phyloP scores from a whole-genome alignment of 2,329 filamentous ascomycete species.

The Pseudogymnoascus pannorum region DNA sequence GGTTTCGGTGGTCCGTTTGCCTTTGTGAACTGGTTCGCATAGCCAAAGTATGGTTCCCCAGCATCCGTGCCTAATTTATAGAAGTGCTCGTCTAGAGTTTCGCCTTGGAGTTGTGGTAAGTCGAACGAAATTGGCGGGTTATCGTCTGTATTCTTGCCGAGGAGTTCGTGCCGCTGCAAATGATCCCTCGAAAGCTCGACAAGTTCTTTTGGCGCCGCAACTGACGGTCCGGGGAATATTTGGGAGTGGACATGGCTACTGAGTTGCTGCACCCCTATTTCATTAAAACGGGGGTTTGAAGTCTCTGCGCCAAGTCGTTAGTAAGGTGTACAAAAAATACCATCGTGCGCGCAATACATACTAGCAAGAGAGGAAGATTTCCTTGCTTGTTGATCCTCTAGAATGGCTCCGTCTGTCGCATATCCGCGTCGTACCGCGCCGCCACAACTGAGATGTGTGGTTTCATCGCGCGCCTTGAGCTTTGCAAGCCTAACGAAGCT shows the following conservation, averaged over 20 bases:
- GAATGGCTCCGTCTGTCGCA: conserved; percentile 18
- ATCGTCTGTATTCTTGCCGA: conserved; percentile 83
- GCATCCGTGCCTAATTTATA: conserved; percentile 78
- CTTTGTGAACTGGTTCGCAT: conserved; percentile 67
- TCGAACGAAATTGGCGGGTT: conserved; percentile 74
- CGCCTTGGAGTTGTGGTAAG: conserved; percentile 69
- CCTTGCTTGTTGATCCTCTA: not conserved
- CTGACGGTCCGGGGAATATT: conserved; percentile 58
- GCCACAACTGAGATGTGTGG: conserved; percentile 23
- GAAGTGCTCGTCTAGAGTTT: conserved; percentile 89
- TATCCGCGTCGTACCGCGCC: conserved; percentile 39
- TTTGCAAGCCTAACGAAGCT: conserved; percentile 46
- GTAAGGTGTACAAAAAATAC: not conserved
- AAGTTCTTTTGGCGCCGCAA: conserved; percentile 60
- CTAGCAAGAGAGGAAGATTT: conserved; percentile 14
- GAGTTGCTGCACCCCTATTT: conserved; percentile 90
- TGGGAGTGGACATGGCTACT: conserved; percentile 77
- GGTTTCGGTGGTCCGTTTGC: conserved; percentile 52
- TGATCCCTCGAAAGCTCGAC: conserved; percentile 77
- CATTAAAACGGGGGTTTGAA: conserved; percentile 69
- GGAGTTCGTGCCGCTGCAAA: conserved; percentile 73
- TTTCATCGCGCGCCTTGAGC: conserved; percentile 35
- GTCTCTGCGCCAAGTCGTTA: conserved; percentile 18
- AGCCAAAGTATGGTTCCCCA: conserved; percentile 72
- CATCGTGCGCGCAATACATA: conserved; percentile 13